Percentiles rank a stretch among this genome's conserved stretches.
Evolutionary conservation across 2,329 filamentous ascomycete genomes (phyloP).

Genomic region (Stachybotrys chlorohalonatus): DNA sequence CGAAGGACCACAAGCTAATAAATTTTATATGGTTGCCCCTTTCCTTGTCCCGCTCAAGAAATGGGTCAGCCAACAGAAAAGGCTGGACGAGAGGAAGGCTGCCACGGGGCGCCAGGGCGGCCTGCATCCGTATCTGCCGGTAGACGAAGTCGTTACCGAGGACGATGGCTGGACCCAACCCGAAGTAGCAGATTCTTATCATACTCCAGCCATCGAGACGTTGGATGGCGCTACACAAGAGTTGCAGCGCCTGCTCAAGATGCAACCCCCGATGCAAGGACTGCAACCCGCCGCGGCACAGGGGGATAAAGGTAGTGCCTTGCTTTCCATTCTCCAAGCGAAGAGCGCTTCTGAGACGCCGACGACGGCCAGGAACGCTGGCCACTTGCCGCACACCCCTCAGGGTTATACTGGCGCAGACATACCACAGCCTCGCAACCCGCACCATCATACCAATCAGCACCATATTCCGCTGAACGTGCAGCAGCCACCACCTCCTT

Average conservation of each 20-base stretch:
- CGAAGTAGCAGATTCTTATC: slow-evolving; percentile 20
- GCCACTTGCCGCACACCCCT: slow-evolving; percentile 37
- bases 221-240: slow-evolving; percentile 42
- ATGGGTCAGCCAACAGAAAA: slow-evolving; percentile 82
- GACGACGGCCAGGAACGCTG: slow-evolving; percentile 5
- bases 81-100: slow-evolving; percentile 49
- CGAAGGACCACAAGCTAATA: slow-evolving; percentile 59
- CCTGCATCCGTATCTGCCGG: slow-evolving; percentile 25
- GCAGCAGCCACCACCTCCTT: slow-evolving; percentile 21
- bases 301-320: slow-evolving; percentile 38
- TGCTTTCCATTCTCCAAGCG: slow-evolving; percentile 44
- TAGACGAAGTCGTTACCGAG: slow-evolving; percentile 51
- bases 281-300: slow-evolving; percentile 24
- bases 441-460: slow-evolving; percentile 43
- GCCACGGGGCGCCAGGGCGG: slow-evolving; percentile 26
- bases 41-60: slow-evolving; percentile 80
- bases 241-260: slow-evolving; percentile 45
- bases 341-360: slow-evolving; percentile 11
- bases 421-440: slow-evolving; percentile 44
- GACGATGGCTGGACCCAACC: slow-evolving; percentile 46
- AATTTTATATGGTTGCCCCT: slow-evolving; percentile 97
- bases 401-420: slow-evolving; percentile 43
- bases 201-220: slow-evolving; percentile 32
- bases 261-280: slow-evolving; percentile 43
- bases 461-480: slow-evolving; percentile 23